phyloP scores from a whole-genome alignment of 1,139 yeast genomes.

The Taphrina pruni region DNA sequence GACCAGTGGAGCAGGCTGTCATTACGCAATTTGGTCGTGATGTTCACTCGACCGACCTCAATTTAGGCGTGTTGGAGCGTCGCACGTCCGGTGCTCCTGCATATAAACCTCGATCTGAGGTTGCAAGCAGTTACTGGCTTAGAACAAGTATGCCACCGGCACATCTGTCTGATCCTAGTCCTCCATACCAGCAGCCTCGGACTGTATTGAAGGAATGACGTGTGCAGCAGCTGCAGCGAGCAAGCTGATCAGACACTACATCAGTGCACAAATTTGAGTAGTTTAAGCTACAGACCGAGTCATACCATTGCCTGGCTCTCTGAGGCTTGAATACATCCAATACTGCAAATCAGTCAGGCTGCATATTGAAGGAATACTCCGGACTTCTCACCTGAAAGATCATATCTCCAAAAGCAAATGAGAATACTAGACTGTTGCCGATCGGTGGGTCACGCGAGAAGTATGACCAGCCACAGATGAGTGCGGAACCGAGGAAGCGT shows the following conservation, averaged over 20 bases:
- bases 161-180: neutral
- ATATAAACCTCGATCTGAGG: neutral
- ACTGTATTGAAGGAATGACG: neutral
- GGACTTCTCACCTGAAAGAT: constrained; percentile 21
- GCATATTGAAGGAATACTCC: neutral
- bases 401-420: constrained; percentile 30
- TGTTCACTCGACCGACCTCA: neutral
- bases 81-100: neutral
- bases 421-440: constrained; percentile 35
- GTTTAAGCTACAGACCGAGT: constrained; percentile 1
- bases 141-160: neutral
- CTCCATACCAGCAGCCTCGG: neutral
- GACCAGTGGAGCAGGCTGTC: neutral
- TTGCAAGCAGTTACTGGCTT: neutral
- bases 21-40: neutral
- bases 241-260: neutral
- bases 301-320: constrained; percentile 20
- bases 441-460: constrained; percentile 1
- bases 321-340: constrained; percentile 24
- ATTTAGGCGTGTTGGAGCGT: neutral
- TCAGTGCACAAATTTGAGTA: neutral
- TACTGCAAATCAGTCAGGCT: constrained; percentile 6
- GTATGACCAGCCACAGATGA: constrained; percentile 37
- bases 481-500: constrained; percentile 20
- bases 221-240: neutral